Percentiles rank a stretch among this genome's conserved stretches.
phyloP scores from a whole-genome alignment of 2,329 filamentous ascomycete genomes.

The Penicillium sp. region DNA sequence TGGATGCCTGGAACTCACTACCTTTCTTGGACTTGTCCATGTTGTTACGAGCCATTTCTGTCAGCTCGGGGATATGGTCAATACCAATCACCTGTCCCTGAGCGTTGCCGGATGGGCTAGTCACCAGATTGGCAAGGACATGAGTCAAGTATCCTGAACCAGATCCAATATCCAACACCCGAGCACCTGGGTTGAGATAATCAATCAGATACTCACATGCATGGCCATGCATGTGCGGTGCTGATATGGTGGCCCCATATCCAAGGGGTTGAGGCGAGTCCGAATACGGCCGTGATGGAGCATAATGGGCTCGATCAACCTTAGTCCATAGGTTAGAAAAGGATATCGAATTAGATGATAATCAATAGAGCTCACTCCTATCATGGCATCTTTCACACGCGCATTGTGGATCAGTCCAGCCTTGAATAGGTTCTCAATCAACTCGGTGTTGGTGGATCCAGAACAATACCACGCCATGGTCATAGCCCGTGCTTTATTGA shows the following conservation, averaged over 20 bases:
- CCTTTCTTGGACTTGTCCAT: constrained; percentile 64
- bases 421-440: constrained; percentile 74
- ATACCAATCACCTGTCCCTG: constrained; percentile 63
- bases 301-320: constrained; percentile 88
- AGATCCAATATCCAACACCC: constrained; percentile 71
- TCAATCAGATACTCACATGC: constrained; percentile 63
- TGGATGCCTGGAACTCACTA: constrained; percentile 57
- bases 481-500: constrained; percentile 8
- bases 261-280: constrained; percentile 70
- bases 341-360: background rate
- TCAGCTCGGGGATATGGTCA: constrained; percentile 68
- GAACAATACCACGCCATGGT: constrained; percentile 88
- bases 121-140: constrained; percentile 74
- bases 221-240: constrained; percentile 70
- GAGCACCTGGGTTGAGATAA: constrained; percentile 51
- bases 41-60: constrained; percentile 62
- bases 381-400: constrained; percentile 75
- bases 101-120: constrained; percentile 28
- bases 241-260: constrained; percentile 66
- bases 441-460: constrained; percentile 67
- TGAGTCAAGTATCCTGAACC: constrained; percentile 85
- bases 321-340: constrained; percentile 35
- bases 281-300: constrained; percentile 67
- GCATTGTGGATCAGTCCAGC: constrained; percentile 71
- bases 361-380: constrained; percentile 52